Evolutionary conservation across 1,284 basidiomycete species (phyloP), one percentile per base, ranked within the genome.

Genomic region (Kalmanozyma brasiliensis): DNA sequence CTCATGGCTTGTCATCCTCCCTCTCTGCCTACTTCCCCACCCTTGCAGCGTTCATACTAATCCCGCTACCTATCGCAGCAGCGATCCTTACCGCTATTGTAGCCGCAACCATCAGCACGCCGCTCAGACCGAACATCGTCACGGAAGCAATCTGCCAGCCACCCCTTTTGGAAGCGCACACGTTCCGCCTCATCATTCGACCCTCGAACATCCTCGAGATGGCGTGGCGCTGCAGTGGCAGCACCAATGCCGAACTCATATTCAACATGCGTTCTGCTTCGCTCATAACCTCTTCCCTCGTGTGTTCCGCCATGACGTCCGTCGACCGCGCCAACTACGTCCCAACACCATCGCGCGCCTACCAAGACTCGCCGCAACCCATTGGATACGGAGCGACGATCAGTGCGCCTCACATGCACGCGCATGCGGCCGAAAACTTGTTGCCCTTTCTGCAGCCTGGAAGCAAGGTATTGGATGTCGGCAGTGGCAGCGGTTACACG

Each of bases 361-460:
- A 94, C 66, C 84, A 88, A 26, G 93, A 94, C 77, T 87, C 88
- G 0, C 93, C 92, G 16, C 90, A 91, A 88, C 89, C 85, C 9
- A 94, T 92, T 49, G 90, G 90, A 3, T 86, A 89, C 70, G 89
- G 87, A 13, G 93, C 92, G 19, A 95, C 93, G 0, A 94, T 94
- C 64, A 91, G 89, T 43, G 93, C 93, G 0, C 93, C 93, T 3
- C 93, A 94, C 80, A 94, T 80, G 77, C 93, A 95, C 69, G 93
- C 91, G 0, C 88, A 92, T 70, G 92, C 92, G 0, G 79, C 87
- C 7, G 89, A 93, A 78, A 85, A 89, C 53, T 87, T 94, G 17
- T 84, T 90, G 0, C 86, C 89, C 0, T 89, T 87, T 73, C 85
- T 94, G 19, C 83, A 85, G 11, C 89, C 90, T 0, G 90, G 90